Base-by-base conservation (phyloP, 495 filamentous ascomycete genomes). In the Penicillium verhagenii region DNA sequence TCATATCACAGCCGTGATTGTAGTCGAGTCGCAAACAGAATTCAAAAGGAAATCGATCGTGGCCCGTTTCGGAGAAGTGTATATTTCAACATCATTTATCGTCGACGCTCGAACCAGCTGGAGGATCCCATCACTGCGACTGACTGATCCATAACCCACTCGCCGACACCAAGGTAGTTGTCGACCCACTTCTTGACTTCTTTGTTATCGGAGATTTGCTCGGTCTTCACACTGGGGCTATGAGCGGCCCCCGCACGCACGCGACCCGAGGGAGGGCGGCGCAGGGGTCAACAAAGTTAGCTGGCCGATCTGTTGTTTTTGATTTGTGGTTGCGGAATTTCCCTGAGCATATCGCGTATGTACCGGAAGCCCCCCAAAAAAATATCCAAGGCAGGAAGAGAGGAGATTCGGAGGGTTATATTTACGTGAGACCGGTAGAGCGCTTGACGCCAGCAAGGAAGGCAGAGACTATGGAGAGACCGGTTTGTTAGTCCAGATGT, bases 131-230 rank as follows among this genome's bases (percentile, higher is more conserved):
- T 86, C 49, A 96, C 79, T 24, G 92, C 92, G 24, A 97, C 91
- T 5, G 91, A 94, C 75, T 93, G 88, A 67, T 98, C 94, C 92
- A 98, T 93, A 49, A 96, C 88, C 90, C 90, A 95, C 73, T 98
- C 94, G 67, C 94, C 94, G 39, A 97, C 85, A 47, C 90, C 90
- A 54, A 98, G 86, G 75, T 98, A 98, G 69, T 86, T 96, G 64
- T 93, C 90, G 60, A 98, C 82, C 88, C 91, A 97, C 63, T 86
- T 87, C 69, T 90, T 88, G 61, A 96, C 66, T 52, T 93, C 87
- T 72, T 90, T 89, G 69, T 84, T 92, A 38, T 96, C 90, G 56
- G 88, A 80, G 57, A 97, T 81, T 61, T 87, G 83, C 59, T 97
- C 95, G 59, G 86, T 85, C 70, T 90, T 86, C 70, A 98, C 79